These are phyloP conservation scores for Acer campestre DNA, from an alignment of 345 rosid genomes.

Conservation along the genomic window DNA sequence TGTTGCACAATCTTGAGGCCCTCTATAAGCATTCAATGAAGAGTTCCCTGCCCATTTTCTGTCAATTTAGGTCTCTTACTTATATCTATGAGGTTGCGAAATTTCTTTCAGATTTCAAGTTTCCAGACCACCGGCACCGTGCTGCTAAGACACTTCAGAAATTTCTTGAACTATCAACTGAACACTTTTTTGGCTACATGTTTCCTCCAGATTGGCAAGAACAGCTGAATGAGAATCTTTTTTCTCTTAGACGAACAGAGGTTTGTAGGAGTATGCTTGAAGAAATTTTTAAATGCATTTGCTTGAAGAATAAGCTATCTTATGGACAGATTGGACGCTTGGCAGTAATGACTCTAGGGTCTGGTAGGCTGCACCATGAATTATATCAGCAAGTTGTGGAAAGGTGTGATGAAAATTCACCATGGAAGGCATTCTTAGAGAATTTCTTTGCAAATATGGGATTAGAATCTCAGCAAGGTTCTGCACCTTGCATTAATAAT, in stretches of 20 bases:
- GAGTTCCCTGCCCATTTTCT: slow-evolving; percentile 26
- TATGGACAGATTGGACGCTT: slow-evolving; percentile 45
- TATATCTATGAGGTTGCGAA: slow-evolving; percentile 35
- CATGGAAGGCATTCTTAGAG: slow-evolving; percentile 38
- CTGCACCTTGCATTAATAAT: not conserved
- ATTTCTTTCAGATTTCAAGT: slow-evolving; percentile 28
- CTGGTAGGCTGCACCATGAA: slow-evolving; percentile 12
- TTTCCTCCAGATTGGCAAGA: slow-evolving; percentile 44
- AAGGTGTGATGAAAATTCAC: slow-evolving; percentile 4
- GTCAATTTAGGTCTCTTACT: slow-evolving; percentile 25
- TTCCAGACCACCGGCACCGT: not conserved
- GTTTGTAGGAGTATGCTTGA: slow-evolving; percentile 21
- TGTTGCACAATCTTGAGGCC: slow-evolving; percentile 31
- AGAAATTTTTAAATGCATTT: slow-evolving; percentile 6
- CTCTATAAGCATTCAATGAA: slow-evolving; percentile 3
- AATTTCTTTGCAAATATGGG: not conserved
- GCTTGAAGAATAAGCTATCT: slow-evolving; percentile 14
- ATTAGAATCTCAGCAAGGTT: not conserved
- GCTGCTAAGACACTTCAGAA: slow-evolving; percentile 4
- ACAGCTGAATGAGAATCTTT: slow-evolving; percentile 27
- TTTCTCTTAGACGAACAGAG: slow-evolving; percentile 37
- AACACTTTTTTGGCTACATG: slow-evolving; percentile 21
- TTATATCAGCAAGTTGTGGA: slow-evolving; percentile 5
- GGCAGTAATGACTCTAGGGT: slow-evolving; percentile 43
- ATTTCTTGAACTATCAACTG: slow-evolving; percentile 19